Evolutionary conservation across 1,139 yeast genomes (phyloP), one percentile per base, ranked within the genome.

Genomic region (Kodamaea arcana): DNA sequence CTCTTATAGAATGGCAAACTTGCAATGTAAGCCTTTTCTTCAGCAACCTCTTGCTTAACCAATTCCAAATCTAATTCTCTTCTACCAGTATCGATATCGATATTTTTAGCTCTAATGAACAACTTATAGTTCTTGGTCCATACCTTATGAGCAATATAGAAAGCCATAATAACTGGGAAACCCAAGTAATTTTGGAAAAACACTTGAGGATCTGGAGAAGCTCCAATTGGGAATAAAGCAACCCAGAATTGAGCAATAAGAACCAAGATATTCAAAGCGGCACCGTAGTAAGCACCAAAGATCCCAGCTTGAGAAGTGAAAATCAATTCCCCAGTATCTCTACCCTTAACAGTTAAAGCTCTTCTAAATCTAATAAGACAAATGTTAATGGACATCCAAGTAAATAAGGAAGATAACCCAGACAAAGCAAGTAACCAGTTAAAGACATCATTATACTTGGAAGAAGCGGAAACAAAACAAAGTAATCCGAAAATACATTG

Each of bases 101-200:
- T 65, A 37, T 67, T 61, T 35, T 59, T 60, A 34, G 73, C 62
- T 30, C 70, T 71, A 39, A 60, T 62, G 36, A 52, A 54, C 6
- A 72, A 47, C 31, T 58, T 63, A 56, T 67, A 65, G 44, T 72
- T 69, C 37, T 63, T 67, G n/a, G 62, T 58, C 55, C 60, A 71
- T 24, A 74, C 6, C 60, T 77, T 77, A 58, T 72, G 80, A 22
- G 62, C 75, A 22, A 75, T 16, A 56, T 67, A 78, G 48, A 69
- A 68, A 8, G 58, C 62, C 8, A 78, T 29, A 43, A 75, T 71
- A 29, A 78, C 72, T 9, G 76, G 75, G 20, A 68, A 67, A 37
- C 82, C 78, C 47, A 79, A 56, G 53, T 77, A 78, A 33, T 67
- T 55, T 54, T 65, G 59, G 62, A 79, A 79, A 55, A 79, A 79